Evolutionary conservation across 345 rosid genomes (phyloP).

Genomic region (Clausena lansium): DNA sequence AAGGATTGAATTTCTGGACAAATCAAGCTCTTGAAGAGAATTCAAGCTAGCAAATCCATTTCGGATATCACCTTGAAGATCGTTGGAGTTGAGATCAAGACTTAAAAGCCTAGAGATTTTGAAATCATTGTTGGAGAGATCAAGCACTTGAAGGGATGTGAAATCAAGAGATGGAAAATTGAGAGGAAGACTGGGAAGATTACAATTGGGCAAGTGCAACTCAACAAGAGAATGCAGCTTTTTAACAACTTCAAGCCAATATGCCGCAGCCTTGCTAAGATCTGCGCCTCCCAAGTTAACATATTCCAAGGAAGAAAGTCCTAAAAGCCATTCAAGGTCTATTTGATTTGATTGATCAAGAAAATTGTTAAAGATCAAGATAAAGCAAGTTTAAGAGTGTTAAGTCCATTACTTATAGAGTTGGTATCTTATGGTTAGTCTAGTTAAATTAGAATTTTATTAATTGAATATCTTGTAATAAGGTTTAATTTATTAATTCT

Average conservation of each 20-base stretch:
- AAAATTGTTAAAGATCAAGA: not conserved
- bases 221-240: too few species aligned
- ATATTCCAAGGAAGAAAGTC: not conserved
- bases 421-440: too few species aligned
- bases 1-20: slow-evolving; percentile 12
- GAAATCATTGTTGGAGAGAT: slow-evolving; percentile 29
- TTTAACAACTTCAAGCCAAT: too few species aligned
- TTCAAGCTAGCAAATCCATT: not conserved
- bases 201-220: slow-evolving; percentile 3
- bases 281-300: not conserved
- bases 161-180: slow-evolving; percentile 16
- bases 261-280: not conserved
- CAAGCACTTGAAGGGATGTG: slow-evolving; percentile 23
- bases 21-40: slow-evolving; percentile 7
- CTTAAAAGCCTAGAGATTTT: not conserved
- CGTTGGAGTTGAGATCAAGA: not conserved
- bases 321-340: not conserved
- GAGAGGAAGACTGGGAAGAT: slow-evolving; percentile 13
- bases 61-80: slow-evolving; percentile 18
- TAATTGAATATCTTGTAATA: too few species aligned
- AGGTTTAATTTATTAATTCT: too few species aligned
- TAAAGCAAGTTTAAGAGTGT: not conserved
- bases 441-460: too few species aligned
- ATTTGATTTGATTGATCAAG: too few species aligned
- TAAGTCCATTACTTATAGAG: too few species aligned